Base-by-base conservation (phyloP, 2,329 filamentous ascomycete genomes). In the Botrytis cinerea region DNA sequence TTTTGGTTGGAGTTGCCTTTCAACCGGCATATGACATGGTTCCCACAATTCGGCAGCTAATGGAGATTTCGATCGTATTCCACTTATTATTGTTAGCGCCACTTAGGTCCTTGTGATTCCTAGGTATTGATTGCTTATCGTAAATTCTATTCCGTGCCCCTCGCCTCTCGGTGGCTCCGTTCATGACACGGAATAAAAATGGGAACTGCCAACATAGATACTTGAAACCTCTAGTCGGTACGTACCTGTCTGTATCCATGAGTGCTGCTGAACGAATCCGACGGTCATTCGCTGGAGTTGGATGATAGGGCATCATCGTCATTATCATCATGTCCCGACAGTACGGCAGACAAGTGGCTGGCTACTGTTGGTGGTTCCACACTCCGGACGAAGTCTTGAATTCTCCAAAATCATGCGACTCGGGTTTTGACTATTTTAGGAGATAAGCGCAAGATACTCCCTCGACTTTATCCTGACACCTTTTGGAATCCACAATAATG, bases 51-150 rank as follows among this genome's bases (percentile, higher is more conserved):
- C 43, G 40, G 62, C 62, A 64, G 25, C 18, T 45, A 32, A 28
- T 32, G n/a, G 28, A 45, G n/a, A 22, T 35, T 67, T 67, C 64
- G 22, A 68, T 57, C n/a, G 16, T 14, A 38, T 28, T 51, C 46
- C 35, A 57, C 66, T 57, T 57, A 57, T 57, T 32, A 18, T 32
- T 57, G n/a, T 57, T 43, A 32, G 25, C 38, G 66, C 48, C 48
- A 57, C 35, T 20, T 25, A 25, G 35, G 35, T 43, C 46, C 64
- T 68, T 68, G 64, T 69, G 51, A 59, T 69, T 57, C 18, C 25
- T 28, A 51, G n/a, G 14, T 54, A 57, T 43, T 43, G 35, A 68
- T 45, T 59, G 66, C 48, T 57, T 68, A 57, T 68, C 64, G 35
- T 57, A 43, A 6, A 32, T 28, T 28, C 38, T 63, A 62, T 22